Conservation (phyloP, 768 basidiomycete genomes). For the Mycena belliarum region DNA sequence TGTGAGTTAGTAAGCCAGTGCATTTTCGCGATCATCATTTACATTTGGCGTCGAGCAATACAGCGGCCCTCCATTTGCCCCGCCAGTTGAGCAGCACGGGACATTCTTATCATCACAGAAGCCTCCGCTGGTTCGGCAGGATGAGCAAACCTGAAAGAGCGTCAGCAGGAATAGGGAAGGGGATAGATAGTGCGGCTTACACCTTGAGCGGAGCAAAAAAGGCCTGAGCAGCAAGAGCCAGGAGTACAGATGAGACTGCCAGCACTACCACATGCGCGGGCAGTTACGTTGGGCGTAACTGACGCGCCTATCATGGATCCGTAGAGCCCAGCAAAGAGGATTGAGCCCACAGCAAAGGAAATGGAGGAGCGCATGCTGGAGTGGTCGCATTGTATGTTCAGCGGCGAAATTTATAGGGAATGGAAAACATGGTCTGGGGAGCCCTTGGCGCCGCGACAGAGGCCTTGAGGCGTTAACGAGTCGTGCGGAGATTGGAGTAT, state of each 20-base stretch:
- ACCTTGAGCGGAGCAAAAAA: background rate
- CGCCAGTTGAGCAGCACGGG: slow-evolving; percentile 3
- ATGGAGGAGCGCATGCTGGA: background rate
- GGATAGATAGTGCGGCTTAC: background rate
- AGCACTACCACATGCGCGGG: background rate
- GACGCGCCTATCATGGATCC: background rate
- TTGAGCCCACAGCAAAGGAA: background rate
- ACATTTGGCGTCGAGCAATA: background rate
- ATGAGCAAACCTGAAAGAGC: background rate
- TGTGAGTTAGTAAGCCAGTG: background rate
- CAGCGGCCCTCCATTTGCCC: background rate
- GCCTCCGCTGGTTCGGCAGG: background rate
- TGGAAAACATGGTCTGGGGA: background rate
- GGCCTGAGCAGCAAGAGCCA: slow-evolving; percentile 3
- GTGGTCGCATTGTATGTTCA: background rate
- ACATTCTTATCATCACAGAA: background rate
- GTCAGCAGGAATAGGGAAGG: background rate
- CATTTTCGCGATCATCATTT: background rate
- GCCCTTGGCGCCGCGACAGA: no score
- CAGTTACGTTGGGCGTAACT: background rate
- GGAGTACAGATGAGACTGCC: slow-evolving; percentile 3
- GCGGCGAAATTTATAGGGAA: background rate
- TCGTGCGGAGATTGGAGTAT: no score
- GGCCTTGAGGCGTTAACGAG: no score
- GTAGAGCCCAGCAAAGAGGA: background rate